These are phyloP conservation scores for Entomortierella chlamydospora DNA, from an alignment of 192 early-diverging fungal genomes.

Conservation along the genomic window DNA sequence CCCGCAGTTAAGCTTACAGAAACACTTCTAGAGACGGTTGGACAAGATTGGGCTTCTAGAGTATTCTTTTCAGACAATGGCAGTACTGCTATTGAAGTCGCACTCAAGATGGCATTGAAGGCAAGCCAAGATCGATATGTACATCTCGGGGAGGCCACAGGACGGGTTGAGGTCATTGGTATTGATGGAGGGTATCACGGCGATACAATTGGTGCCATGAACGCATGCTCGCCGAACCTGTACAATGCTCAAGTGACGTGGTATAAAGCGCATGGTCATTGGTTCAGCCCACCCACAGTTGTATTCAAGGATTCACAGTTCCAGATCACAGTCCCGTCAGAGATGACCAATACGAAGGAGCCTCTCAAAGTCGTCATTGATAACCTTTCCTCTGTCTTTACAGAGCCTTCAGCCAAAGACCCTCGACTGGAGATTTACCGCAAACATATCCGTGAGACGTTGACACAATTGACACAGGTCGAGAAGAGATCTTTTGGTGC, in stretches of 20 bases:
- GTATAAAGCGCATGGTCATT: constrained; percentile 74
- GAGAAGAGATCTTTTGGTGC: constrained; percentile 65
- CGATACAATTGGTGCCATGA: constrained; percentile 89
- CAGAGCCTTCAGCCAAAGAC: constrained; percentile 20
- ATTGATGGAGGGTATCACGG: constrained; percentile 87
- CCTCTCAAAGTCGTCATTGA: constrained; percentile 26
- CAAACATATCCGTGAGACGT: constrained; percentile 52
- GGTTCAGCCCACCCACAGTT: constrained; percentile 76
- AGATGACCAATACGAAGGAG: constrained; percentile 31
- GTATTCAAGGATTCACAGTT: constrained; percentile 60
- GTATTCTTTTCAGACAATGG: constrained; percentile 89
- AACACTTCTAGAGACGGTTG: constrained; percentile 63
- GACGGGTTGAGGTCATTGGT: constrained; percentile 68
- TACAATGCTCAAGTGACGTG: constrained; percentile 78
- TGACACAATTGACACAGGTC: constrained; percentile 46
- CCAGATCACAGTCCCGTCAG: constrained; percentile 52
- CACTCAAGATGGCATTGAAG: constrained; percentile 82
- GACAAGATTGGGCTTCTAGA: constrained; percentile 70
- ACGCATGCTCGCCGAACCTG: constrained; percentile 77
- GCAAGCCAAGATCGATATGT: constrained; percentile 58
- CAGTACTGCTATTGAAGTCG: constrained; percentile 84
- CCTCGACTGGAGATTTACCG: constrained; percentile 56
- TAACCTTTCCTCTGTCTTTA: constrained; percentile 35
- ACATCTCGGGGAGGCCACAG: constrained; percentile 37
- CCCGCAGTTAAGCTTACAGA: constrained; percentile 72